Evolutionary conservation across 1,284 basidiomycete species (phyloP).

Genomic region (Rhizoctonia solani): DNA sequence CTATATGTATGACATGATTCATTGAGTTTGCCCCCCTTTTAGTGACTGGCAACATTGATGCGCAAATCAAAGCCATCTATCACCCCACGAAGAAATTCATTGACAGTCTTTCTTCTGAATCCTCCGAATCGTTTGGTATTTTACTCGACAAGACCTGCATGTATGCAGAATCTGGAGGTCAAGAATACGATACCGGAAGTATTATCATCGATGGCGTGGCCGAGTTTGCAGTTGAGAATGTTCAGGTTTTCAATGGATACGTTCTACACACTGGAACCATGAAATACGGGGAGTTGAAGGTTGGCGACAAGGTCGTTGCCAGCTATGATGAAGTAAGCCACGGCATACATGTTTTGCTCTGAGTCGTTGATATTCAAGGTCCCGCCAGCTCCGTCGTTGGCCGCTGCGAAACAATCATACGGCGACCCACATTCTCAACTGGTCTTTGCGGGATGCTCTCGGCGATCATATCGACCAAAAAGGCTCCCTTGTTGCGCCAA

Average conservation of each 20-base stretch:
- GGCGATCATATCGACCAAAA: slow-evolving; percentile 98
- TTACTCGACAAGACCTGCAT: slow-evolving; percentile 95
- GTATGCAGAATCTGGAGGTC: slow-evolving; percentile 97
- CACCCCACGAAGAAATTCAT: slow-evolving; percentile 75
- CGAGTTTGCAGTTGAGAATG: slow-evolving; percentile 93
- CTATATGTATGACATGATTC: neutral
- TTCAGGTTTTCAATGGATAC: slow-evolving; percentile 85
- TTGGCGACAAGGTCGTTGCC: slow-evolving; percentile 71
- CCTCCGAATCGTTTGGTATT: slow-evolving; percentile 76
- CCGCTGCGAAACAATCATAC: slow-evolving; percentile 98
- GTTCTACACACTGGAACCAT: slow-evolving; percentile 88
- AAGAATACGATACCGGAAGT: slow-evolving; percentile 95
- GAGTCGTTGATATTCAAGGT: slow-evolving; percentile 35
- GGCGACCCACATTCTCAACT: slow-evolving; percentile 98
- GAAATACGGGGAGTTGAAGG: slow-evolving; percentile 71
- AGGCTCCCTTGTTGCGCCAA: slow-evolving; percentile 94
- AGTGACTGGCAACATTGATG: slow-evolving; percentile 77
- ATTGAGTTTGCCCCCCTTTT: slow-evolving; percentile 8
- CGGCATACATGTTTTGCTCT: neutral
- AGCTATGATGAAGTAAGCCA: slow-evolving; percentile 71
- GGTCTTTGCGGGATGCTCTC: slow-evolving; percentile 85
- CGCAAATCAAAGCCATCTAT: slow-evolving; percentile 86
- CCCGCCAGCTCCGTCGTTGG: slow-evolving; percentile 81
- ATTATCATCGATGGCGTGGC: slow-evolving; percentile 90
- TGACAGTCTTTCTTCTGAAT: slow-evolving; percentile 58